Conservation (phyloP, 2,329 filamentous ascomycete genomes). For the Aphanoascus verrucosus region DNA sequence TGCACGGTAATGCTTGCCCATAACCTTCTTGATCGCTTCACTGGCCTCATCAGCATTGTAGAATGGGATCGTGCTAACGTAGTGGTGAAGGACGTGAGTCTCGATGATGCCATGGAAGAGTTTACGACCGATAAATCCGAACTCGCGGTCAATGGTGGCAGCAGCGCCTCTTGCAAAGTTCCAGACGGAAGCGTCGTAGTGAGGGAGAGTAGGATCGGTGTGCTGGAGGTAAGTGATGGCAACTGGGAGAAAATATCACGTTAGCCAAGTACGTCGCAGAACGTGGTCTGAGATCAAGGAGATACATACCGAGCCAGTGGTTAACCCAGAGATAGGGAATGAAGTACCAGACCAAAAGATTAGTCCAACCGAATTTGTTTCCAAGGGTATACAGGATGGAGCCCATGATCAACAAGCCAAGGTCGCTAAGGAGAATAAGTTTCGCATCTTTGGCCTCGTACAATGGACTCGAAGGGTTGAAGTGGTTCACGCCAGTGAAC, state of each 20-base stretch:
- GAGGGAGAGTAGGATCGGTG: constrained; percentile 85
- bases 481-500: constrained; percentile 83
- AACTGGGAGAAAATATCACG: constrained; percentile 44
- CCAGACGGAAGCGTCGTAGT: constrained; percentile 81
- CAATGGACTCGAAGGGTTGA: constrained; percentile 74
- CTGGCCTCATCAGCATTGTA: constrained; percentile 92
- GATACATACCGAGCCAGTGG: constrained; percentile 85
- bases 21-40: constrained; percentile 86
- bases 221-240: constrained; percentile 97
- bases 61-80: constrained; percentile 90
- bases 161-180: constrained; percentile 88
- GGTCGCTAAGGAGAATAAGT: constrained; percentile 73
- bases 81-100: constrained; percentile 97
- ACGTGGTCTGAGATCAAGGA: not conserved
- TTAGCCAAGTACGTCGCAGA: not conserved
- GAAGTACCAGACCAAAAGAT: constrained; percentile 90
- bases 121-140: constrained; percentile 85
- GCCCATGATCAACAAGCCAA: constrained; percentile 59
- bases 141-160: constrained; percentile 93
- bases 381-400: constrained; percentile 57
- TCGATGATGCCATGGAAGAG: constrained; percentile 94
- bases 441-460: constrained; percentile 87
- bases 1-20: constrained; percentile 89
- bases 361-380: constrained; percentile 69
- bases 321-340: constrained; percentile 95